Evolutionary conservation across 2,329 filamentous ascomycete species (phyloP), one percentile per base, ranked within the genome.

Genomic region (Fusarium musae): DNA sequence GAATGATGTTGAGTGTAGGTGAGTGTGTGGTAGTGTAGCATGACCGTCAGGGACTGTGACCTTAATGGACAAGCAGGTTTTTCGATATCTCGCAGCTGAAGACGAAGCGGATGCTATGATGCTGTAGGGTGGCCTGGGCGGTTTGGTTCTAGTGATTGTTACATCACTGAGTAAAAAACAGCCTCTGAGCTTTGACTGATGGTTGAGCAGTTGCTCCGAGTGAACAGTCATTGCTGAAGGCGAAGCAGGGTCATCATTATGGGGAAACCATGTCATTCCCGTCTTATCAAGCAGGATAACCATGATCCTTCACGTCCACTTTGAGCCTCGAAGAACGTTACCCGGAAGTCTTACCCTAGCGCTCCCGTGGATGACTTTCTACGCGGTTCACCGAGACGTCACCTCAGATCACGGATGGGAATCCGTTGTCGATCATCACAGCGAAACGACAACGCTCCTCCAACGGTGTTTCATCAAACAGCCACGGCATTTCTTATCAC

Each of bases 261-360:
- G n/a, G 26, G 9, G n/a, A 40, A 63, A 30, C 59, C 42, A 42
- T 16, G 15, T n/a, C 36, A 47, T 43, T 47, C 23, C 19, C 15
- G 46, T 23, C 39, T 46, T 23, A 65, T 11, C 21, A 58, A 39
- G 39, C 23, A 40, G 44, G 46, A 65, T 36, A 39, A 39, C 28
- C 36, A 54, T 17, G 50, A 47, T n/a, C 23, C 17, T 9, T 63
- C 42, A 50, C 32, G 26, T 23, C 42, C 30, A 36, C 32, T 54
- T 56, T 70, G 56, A 73, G 65, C 58, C 70, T 49, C 43, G 54
- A 62, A 42, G 39, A 47, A 56, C 46, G 42, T 52, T 52, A 53
- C 52, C 63, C 53, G 67, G 46, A 61, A 64, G 54, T 46, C 59
- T 72, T 72, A 57, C 42, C 52, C 63, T 74, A 74, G 71, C 71